A percentile compares a stretch with the other conserved stretches of the same genome.
phyloP scores from a whole-genome alignment of 805 yeast species.

The Saturnispora halmiae region DNA sequence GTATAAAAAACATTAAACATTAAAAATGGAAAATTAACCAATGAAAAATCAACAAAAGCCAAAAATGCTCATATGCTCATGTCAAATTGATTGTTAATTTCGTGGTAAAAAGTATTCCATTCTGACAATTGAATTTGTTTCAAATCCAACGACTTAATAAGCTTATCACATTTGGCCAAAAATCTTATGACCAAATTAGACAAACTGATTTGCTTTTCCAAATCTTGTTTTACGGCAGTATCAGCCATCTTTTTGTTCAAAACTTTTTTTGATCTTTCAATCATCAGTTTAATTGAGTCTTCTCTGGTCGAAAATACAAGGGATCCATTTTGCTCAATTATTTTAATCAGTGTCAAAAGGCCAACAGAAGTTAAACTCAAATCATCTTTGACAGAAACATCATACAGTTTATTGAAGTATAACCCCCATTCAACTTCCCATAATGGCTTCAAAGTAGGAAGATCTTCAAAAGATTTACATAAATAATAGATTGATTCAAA shows the following conservation, averaged over 20 bases:
- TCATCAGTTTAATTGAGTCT: slow-evolving; percentile 14
- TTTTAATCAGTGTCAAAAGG: slow-evolving; percentile 36
- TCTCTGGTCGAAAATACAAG: slow-evolving; percentile 18
- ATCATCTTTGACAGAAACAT: slow-evolving; percentile 48
- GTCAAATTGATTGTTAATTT: neutral
- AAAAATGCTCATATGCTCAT: slow-evolving; percentile 2
- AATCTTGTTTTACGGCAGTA: slow-evolving; percentile 59
- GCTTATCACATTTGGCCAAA: slow-evolving; percentile 19
- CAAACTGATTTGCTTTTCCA: slow-evolving; percentile 45
- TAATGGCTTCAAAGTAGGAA: slow-evolving; percentile 15
- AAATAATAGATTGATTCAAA: slow-evolving; percentile 62
- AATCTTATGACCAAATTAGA: slow-evolving; percentile 27
- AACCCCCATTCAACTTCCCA: slow-evolving; percentile 21
- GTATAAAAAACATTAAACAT: no score
- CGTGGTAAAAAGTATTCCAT: slow-evolving; percentile 20
- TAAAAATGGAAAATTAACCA: neutral
- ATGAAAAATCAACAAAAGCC: neutral
- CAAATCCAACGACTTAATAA: slow-evolving; percentile 18
- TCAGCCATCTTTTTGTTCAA: slow-evolving; percentile 43
- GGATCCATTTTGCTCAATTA: slow-evolving; percentile 29
- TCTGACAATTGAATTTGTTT: slow-evolving; percentile 13
- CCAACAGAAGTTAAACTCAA: slow-evolving; percentile 50
- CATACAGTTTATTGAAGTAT: slow-evolving; percentile 34
- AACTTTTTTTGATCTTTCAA: slow-evolving; percentile 33
- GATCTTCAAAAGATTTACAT: slow-evolving; percentile 27